Base-by-base conservation (phyloP, 2,329 filamentous ascomycete genomes). In the Dothiorella sarmentorum region DNA sequence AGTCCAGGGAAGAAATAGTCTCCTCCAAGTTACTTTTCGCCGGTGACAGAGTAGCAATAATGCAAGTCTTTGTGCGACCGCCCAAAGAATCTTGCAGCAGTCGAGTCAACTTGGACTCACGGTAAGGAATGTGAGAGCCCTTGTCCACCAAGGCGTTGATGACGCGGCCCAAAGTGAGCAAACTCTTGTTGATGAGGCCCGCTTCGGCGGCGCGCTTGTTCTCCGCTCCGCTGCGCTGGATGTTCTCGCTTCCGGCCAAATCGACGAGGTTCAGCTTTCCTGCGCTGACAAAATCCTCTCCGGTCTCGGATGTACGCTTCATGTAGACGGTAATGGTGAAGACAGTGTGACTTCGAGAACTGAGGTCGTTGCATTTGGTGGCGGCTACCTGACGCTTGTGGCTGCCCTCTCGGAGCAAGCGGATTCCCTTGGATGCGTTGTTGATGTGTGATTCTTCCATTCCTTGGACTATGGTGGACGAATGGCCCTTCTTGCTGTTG, bases 331-430 rank as follows among this genome's bases (percentile, higher is more conserved):
- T 97, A 61, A 99, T 90, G 7, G 94, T 97, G 70, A 99, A 99
- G 20, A 99, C 89, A 0, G 94, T 99, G 70, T 99, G 95, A 77
- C 92, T 96, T 72, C 94, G 86, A 67, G 92, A 97, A 75, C 92
- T 97, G 58, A 97, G 84, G 67, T 99, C 94, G 72, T 99, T 99
- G 82, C 94, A 99, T 75, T 97, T 97, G n/a, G 94, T 99, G 3
- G 95, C 91, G 5, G 94, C 95, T n/a, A 99, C 94, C 74, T 99
- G 94, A 51, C 94, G 88, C 74, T 92, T 96, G 75, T 94, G 82
- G 73, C 91, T 97, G 62, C 94, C 95, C 63, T 88, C 83, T 66
- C 94, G 90, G 44, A 99, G 83, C 62, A 97, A 82, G 74, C 90
- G 89, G 73, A 99, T 92, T 61, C 94, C 94, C 52, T 91, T 88